Conservation (phyloP, 805 yeast species). For the Brettanomyces bruxellensis region DNA sequence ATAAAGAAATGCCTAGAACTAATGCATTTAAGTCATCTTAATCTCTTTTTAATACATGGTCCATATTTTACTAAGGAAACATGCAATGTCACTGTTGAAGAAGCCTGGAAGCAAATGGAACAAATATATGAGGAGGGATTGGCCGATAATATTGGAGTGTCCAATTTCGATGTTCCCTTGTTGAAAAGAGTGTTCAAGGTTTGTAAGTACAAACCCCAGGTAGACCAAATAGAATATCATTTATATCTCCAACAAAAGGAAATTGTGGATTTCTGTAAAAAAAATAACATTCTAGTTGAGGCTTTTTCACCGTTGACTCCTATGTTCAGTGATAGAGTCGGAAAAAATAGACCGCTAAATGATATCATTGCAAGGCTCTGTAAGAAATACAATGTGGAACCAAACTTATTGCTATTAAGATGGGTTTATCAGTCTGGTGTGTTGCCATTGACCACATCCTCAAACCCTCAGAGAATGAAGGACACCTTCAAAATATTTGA, state of each 20-base stretch:
- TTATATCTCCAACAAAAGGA: conserved; percentile 57
- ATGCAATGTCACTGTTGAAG: conserved; percentile 36
- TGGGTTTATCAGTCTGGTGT: conserved; percentile 61
- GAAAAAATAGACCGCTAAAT: conserved; percentile 31
- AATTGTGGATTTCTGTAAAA: conserved; percentile 38
- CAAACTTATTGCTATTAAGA: conserved; percentile 55
- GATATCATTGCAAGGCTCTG: conserved; percentile 31
- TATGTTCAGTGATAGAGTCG: conserved; percentile 33
- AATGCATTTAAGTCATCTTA: conserved; percentile 44
- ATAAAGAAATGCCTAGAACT: conserved; percentile 38
- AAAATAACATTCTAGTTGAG: conserved; percentile 44
- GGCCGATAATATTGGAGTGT: conserved; percentile 46
- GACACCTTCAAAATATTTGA: conserved; percentile 49
- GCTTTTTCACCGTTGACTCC: conserved; percentile 68
- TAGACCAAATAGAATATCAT: conserved; percentile 65
- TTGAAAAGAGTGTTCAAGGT: conserved; percentile 28
- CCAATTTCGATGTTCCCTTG: conserved; percentile 49
- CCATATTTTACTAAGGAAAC: conserved; percentile 37
- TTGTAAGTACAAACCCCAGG: conserved; percentile 43
- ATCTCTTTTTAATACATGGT: conserved; percentile 53
- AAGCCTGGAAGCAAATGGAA: conserved; percentile 42
- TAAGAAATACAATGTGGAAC: conserved; percentile 45
- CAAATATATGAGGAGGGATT: conserved; percentile 34
- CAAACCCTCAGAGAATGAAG: conserved; percentile 44
- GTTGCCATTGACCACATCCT: conserved; percentile 69